A percentile compares a stretch with the other conserved stretches of the same genome.
Evolutionary conservation across 2,329 filamentous ascomycete species (phyloP).

Genomic region (Dothidotthia symphoricarpi): DNA sequence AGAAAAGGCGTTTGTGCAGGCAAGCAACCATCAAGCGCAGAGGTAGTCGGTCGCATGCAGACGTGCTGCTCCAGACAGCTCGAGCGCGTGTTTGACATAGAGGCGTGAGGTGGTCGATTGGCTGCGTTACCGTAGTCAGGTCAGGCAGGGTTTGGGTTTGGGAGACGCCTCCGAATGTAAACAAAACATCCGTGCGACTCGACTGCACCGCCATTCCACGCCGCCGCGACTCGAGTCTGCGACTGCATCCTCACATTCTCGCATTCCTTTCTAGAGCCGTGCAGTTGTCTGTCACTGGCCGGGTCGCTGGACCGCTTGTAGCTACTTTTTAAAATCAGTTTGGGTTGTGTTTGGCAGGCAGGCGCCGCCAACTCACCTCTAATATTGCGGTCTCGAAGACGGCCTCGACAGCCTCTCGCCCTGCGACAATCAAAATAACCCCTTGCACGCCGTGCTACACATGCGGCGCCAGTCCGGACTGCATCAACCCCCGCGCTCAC

Average conservation of each 20-base stretch:
- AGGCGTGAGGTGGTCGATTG: too few relatives aligned
- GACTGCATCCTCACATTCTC: constrained; percentile 27
- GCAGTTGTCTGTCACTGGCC: constrained; percentile 21
- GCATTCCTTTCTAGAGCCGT: constrained; percentile 33
- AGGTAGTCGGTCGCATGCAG: too few relatives aligned
- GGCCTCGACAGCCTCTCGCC: constrained; percentile 24
- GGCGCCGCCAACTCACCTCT: constrained; percentile 26
- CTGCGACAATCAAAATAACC: constrained; percentile 7
- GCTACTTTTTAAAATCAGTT: constrained; percentile 10
- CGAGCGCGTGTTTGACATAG: too few relatives aligned
- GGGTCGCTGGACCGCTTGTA: constrained; percentile 22
- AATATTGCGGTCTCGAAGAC: constrained; percentile 32
- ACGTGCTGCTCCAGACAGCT: too few relatives aligned
- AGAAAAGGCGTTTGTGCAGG: too few relatives aligned
- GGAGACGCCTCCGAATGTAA: too few relatives aligned
- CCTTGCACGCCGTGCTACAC: constrained; percentile 23
- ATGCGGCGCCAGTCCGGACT: constrained; percentile 24
- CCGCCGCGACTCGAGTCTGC: constrained; percentile 22
- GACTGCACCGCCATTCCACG: constrained; percentile 21
- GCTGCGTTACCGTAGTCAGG: too few relatives aligned
- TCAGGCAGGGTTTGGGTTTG: too few relatives aligned
- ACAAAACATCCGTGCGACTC: constrained; percentile 2
- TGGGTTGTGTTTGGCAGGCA: constrained; percentile 19
- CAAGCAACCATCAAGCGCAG: too few relatives aligned
- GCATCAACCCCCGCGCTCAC: constrained; percentile 14